Evolutionary conservation across 257 asterid genomes (phyloP).

Genomic region (Agastache rugosa): DNA sequence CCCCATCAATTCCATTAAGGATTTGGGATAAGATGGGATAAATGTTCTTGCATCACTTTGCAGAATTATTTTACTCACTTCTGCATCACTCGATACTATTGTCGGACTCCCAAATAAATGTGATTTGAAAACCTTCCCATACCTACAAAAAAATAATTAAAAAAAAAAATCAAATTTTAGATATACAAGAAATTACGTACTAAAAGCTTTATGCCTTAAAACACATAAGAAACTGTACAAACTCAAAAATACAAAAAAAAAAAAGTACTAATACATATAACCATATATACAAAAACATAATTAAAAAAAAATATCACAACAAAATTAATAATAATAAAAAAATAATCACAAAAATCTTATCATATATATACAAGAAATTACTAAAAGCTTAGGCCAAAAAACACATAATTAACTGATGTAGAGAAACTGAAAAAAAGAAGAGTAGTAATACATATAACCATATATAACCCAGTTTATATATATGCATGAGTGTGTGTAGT

Average conservation of each 20-base stretch:
- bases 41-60: conserved; percentile 84
- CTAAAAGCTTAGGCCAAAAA: background rate
- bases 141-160: conserved; percentile 48
- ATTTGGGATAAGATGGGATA: conserved; percentile 86
- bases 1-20: conserved; percentile 86
- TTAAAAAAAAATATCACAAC: too few relatives aligned
- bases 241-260: background rate
- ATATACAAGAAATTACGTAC: background rate
- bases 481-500: background rate
- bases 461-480: background rate
- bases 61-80: conserved; percentile 72
- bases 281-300: background rate
- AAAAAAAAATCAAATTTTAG: background rate
- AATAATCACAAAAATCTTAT: background rate
- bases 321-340: background rate
- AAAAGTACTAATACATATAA: background rate
- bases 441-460: background rate
- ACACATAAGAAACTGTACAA: background rate
- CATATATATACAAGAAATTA: background rate
- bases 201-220: background rate
- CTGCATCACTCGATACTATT: conserved; percentile 86
- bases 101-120: conserved; percentile 89
- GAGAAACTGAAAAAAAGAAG: background rate
- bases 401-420: background rate
- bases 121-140: conserved; percentile 88